Evolutionary conservation across 2,329 filamentous ascomycete species (phyloP), one percentile per base, ranked within the genome.

Genomic region (Colletotrichum chrysophilum): DNA sequence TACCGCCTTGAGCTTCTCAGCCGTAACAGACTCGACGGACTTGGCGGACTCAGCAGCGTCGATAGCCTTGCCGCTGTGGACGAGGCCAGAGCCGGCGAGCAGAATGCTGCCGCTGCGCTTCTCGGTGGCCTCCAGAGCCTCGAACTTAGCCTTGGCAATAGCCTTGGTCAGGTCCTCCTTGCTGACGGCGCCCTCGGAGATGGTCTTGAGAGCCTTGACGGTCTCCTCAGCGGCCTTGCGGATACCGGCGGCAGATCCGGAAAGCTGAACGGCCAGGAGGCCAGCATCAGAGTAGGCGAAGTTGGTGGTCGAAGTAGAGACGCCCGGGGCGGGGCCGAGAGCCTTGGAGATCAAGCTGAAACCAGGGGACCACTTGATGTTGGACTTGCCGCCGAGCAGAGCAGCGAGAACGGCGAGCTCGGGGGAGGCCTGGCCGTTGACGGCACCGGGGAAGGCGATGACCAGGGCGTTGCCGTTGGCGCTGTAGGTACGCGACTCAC

Each of bases 321-420:
- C 91, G 79, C 92, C 92, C 48, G 93, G 89, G 81, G 92, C 88
- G 61, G 90, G 89, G 77, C 93, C 89, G 73, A 93, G 91, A 76
- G 93, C 94, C 89, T 98, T 96, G 83, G 94, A 91, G 76, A 99
- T 92, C 77, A 98, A 90, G 75, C 95, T 96, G 91, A 98, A 98
- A 81, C 97, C 97, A 78, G 95, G 88, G 68, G 95, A 93, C 96
- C 96, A 99, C 90, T 98, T 99, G 89, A 98, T 96, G 86, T 89
- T 94, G 70, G 96, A 94, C 86, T 97, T 88, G 77, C 96, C 97
- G 83, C 97, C 97, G 68, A 99, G 94, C 24, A 99, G 93, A 78
- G 96, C 93, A 74, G 94, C 92, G 72, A 99, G 93, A 78, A 99
- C 96, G 78, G 94, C 91, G 78, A 95, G 91, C 87, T 98, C 96